Conservation (phyloP, 768 basidiomycete genomes). For the Clavulina sp. region DNA sequence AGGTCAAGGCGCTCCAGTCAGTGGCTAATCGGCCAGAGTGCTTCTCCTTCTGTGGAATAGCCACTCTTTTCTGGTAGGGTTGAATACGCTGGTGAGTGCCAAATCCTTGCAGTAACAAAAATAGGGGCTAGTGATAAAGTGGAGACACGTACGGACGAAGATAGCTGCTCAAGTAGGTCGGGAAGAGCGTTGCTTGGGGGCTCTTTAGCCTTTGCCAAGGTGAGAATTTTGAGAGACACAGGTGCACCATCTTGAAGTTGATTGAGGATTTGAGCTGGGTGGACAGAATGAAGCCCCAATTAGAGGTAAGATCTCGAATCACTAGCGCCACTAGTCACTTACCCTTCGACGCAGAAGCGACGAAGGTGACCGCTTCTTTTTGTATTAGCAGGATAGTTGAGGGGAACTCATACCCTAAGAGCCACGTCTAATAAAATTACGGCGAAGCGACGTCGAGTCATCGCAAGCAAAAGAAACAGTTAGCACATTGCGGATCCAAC, state of each 20-base stretch:
- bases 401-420: slow-evolving; percentile 84
- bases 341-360: slow-evolving; percentile 88
- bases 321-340: slow-evolving; percentile 9
- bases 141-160: slow-evolving; percentile 7
- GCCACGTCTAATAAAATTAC: slow-evolving; percentile 67
- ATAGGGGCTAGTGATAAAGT: not conserved
- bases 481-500: slow-evolving; percentile 12
- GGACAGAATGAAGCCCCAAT: slow-evolving; percentile 6
- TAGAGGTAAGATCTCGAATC: not conserved
- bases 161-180: slow-evolving; percentile 40
- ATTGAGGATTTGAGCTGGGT: slow-evolving; percentile 63
- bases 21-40: slow-evolving; percentile 70
- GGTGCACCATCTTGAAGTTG: slow-evolving; percentile 47
- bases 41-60: slow-evolving; percentile 63
- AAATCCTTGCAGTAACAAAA: slow-evolving; percentile 7
- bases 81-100: slow-evolving; percentile 21
- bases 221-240: slow-evolving; percentile 57
- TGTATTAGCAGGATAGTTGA: slow-evolving; percentile 78
- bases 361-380: slow-evolving; percentile 53
- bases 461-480: not conserved
- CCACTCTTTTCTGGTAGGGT: slow-evolving; percentile 41
- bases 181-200: slow-evolving; percentile 53
- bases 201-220: slow-evolving; percentile 68
- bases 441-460: not conserved
- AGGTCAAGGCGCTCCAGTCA: slow-evolving; percentile 64